These are phyloP conservation scores for Coemansia linderi DNA, from an alignment of 371 early-diverging fungal species.

Conservation along the genomic window DNA sequence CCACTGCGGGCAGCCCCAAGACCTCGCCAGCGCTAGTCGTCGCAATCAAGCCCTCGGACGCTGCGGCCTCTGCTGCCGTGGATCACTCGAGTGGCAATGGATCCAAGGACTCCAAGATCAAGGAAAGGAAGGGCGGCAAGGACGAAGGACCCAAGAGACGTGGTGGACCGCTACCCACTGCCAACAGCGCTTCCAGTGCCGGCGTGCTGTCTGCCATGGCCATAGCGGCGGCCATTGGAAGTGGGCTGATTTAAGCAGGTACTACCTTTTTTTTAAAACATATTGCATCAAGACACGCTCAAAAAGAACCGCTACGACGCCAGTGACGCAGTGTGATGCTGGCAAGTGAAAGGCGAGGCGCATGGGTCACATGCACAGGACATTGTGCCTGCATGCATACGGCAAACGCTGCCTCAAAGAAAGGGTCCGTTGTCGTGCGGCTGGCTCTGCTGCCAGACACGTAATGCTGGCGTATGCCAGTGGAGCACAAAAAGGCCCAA, in stretches of 20 bases:
- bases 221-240: not conserved
- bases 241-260: not conserved
- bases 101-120: constrained; percentile 19
- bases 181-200: constrained; percentile 4
- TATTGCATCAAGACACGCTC: not conserved
- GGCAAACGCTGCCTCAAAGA: not conserved
- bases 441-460: not conserved
- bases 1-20: constrained; percentile 36
- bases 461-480: constrained; percentile 6
- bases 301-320: not conserved
- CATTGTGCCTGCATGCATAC: constrained; percentile 4
- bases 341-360: not conserved
- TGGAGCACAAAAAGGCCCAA: not conserved
- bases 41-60: constrained; percentile 3
- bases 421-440: not conserved
- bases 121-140: constrained; percentile 29
- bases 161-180: constrained; percentile 38
- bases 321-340: not conserved
- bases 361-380: constrained; percentile 6
- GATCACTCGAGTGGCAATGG: not conserved
- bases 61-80: not conserved
- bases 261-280: not conserved
- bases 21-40: constrained; percentile 6
- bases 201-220: constrained; percentile 4
- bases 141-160: constrained; percentile 30